These are phyloP conservation scores for Phytophthora palmivora DNA, from an alignment of 352 stramenopile genomes.

Conservation along the genomic window DNA sequence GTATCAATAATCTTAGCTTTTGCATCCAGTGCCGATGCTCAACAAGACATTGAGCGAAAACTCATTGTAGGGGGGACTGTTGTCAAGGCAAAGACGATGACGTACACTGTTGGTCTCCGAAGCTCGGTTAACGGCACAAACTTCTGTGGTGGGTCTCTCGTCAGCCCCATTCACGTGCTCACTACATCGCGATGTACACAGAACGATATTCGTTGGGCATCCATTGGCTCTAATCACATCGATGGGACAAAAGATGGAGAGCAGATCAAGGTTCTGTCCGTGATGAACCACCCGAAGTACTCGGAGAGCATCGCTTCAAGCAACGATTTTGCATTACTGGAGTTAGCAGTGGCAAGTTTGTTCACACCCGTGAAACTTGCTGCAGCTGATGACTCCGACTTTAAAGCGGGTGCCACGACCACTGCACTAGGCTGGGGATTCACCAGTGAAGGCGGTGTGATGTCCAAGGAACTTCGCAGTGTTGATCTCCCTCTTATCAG, in stretches of 20 bases:
- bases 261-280: constrained; percentile 10
- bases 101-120: constrained; percentile 15
- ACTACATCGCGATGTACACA: constrained; percentile 1
- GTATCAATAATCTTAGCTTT: not conserved
- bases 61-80: constrained; percentile 11
- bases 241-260: constrained; percentile 7
- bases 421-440: constrained; percentile 11
- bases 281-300: constrained; percentile 18
- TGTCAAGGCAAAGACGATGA: constrained; percentile 8
- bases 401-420: constrained; percentile 2
- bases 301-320: constrained; percentile 5
- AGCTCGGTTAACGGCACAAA: not conserved
- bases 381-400: constrained; percentile 16
- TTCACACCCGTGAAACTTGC: constrained; percentile 10
- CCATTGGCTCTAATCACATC: constrained; percentile 5
- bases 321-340: constrained; percentile 11
- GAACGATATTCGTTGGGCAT: constrained; percentile 11
- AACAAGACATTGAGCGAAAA: constrained; percentile 6
- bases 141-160: constrained; percentile 14
- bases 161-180: constrained; percentile 15
- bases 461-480: constrained; percentile 17
- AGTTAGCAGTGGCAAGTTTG: constrained; percentile 2
- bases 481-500: constrained; percentile 10
- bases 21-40: not conserved
- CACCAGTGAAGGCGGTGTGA: constrained; percentile 6